phyloP scores from a whole-genome alignment of 2,329 filamentous ascomycete genomes.

The Claviceps arundinis region DNA sequence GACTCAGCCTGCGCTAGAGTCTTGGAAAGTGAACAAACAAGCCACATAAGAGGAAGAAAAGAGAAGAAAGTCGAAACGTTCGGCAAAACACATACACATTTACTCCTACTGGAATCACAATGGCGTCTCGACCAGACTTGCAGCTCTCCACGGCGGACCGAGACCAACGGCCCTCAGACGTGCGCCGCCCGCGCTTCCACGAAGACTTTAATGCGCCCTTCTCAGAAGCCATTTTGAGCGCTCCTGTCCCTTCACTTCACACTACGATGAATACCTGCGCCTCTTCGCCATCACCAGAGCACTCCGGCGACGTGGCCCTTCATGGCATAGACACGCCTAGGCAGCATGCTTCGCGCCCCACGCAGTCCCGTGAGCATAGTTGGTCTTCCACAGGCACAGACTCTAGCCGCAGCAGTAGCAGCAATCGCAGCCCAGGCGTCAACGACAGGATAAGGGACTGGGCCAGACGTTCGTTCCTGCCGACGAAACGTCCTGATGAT shows the following conservation, averaged over 20 bases:
- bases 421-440: constrained; percentile 8
- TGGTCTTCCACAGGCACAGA: constrained; percentile 14
- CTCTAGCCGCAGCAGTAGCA: constrained; percentile 11
- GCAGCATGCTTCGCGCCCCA: background rate
- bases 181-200: constrained; percentile 21
- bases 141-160: constrained; percentile 5
- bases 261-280: constrained; percentile 11
- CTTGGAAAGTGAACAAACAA: background rate
- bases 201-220: constrained; percentile 27
- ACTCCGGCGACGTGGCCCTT: background rate
- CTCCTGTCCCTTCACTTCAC: constrained; percentile 13
- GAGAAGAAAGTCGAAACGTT: background rate
- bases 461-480: constrained; percentile 20
- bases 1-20: too few relatives aligned
- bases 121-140: constrained; percentile 14
- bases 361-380: constrained; percentile 11
- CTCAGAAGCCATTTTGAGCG: constrained; percentile 21
- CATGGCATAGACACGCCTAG: background rate
- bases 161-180: constrained; percentile 4
- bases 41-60: background rate
- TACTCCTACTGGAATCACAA: constrained; percentile 8
- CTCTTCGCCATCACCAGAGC: constrained; percentile 3
- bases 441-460: constrained; percentile 21
- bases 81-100: background rate
- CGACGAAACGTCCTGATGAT: constrained; percentile 9